These are phyloP conservation scores for Eruca vesicaria DNA, from an alignment of 441 rosid genomes.

Conservation along the genomic window DNA sequence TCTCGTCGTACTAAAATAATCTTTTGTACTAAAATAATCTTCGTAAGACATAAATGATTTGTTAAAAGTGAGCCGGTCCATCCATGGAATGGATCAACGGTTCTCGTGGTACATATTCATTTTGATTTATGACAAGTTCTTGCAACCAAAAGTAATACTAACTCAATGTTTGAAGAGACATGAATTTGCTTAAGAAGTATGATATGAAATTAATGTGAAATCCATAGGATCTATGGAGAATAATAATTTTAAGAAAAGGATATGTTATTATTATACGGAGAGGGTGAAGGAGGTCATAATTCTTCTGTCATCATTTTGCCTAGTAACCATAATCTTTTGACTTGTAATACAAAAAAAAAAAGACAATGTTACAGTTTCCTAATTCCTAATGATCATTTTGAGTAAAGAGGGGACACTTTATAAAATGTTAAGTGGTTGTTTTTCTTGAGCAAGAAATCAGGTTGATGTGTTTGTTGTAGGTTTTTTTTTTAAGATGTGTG, in stretches of 20 bases:
- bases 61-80: neutral
- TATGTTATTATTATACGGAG: neutral
- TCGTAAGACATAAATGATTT: neutral
- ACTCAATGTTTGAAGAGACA: neutral
- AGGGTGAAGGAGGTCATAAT: slow-evolving; percentile 20
- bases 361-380: slow-evolving; percentile 4
- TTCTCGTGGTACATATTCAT: neutral
- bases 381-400: neutral
- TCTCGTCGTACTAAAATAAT: neutral
- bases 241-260: slow-evolving; percentile 2
- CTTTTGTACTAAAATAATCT: too few species aligned
- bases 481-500: too few species aligned
- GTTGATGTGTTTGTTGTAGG: neutral
- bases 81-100: neutral
- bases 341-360: neutral
- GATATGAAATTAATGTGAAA: neutral
- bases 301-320: slow-evolving; percentile 29
- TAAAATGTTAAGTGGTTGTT: neutral
- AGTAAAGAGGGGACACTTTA: neutral
- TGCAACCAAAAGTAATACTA: neutral
- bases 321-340: slow-evolving; percentile 13
- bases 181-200: neutral
- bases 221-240: slow-evolving; percentile 5
- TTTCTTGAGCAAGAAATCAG: neutral
- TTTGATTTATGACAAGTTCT: neutral